Conservation (phyloP, 345 rosid species). For the Kernera saxatilis region DNA sequence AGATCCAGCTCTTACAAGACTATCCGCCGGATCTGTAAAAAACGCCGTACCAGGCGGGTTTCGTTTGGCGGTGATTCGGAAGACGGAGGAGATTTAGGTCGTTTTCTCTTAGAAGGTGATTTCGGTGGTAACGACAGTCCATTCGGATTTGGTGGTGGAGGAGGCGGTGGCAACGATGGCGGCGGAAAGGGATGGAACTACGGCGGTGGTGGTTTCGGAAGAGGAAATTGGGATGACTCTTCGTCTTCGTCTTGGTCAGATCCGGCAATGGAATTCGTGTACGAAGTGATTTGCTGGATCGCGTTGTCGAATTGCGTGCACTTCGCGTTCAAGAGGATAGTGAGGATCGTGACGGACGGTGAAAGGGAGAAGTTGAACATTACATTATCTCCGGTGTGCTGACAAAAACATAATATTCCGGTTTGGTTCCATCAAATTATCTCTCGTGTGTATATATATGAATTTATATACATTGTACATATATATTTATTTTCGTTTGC, state of each 20-base stretch:
- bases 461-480: conserved; percentile 10
- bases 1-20: conserved; percentile 39
- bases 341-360: conserved; percentile 43
- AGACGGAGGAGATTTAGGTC: conserved; percentile 41
- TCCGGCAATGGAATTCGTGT: conserved; percentile 68
- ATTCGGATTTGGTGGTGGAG: conserved; percentile 41
- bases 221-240: conserved; percentile 62
- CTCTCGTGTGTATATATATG: background rate
- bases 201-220: conserved; percentile 51
- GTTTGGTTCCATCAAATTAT: background rate
- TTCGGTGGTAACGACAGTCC: conserved; percentile 36
- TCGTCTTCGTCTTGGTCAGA: conserved; percentile 48
- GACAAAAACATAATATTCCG: background rate
- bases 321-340: conserved; percentile 72
- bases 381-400: conserved; percentile 49
- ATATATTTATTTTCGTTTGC: background rate
- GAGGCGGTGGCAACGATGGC: conserved; percentile 45
- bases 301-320: conserved; percentile 82
- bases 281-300: conserved; percentile 93
- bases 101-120: conserved; percentile 42
- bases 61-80: conserved; percentile 41
- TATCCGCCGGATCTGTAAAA: conserved; percentile 50
- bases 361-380: conserved; percentile 58
- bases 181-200: conserved; percentile 67
- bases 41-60: conserved; percentile 52